phyloP scores from a whole-genome alignment of 1,284 basidiomycete genomes.

The Phaffia rhodozyma region DNA sequence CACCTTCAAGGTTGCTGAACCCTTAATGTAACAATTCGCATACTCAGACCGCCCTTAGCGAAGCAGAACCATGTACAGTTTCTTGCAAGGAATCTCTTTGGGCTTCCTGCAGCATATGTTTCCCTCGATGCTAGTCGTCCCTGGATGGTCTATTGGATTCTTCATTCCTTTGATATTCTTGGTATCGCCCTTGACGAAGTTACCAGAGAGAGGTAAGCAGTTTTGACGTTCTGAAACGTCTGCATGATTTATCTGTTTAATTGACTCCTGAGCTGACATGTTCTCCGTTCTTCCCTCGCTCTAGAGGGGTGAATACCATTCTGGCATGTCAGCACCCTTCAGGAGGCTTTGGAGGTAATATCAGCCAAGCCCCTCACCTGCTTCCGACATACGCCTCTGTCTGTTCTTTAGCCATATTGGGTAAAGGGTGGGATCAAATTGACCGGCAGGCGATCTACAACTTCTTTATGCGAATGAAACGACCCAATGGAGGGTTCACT shows the following conservation, averaged over 20 bases:
- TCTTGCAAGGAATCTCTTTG: conserved; percentile 29
- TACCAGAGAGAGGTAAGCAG: conserved; percentile 56
- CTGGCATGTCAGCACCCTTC: conserved; percentile 62
- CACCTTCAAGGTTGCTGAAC: too few species aligned
- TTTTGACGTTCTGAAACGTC: background rate
- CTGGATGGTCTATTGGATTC: conserved; percentile 83
- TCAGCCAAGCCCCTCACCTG: conserved; percentile 69
- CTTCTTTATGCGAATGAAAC: conserved; percentile 88
- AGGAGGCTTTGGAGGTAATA: conserved; percentile 87
- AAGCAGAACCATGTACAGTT: conserved; percentile 26
- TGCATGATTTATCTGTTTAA: background rate
- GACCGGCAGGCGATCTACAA: conserved; percentile 66
- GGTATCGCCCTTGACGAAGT: conserved; percentile 63
- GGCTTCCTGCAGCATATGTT: conserved; percentile 56
- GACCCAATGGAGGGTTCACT: conserved; percentile 85
- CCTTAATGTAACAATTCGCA: background rate
- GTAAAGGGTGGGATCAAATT: conserved; percentile 64
- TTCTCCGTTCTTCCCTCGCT: background rate
- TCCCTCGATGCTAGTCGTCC: conserved; percentile 82
- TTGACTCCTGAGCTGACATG: background rate
- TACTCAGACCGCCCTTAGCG: background rate
- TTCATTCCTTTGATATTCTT: conserved; percentile 65
- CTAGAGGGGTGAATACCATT: conserved; percentile 62
- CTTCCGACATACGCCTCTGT: conserved; percentile 84
- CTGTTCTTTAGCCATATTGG: conserved; percentile 69